phyloP scores from a whole-genome alignment of 75 land plant genomes.

The Pinus taeda region DNA sequence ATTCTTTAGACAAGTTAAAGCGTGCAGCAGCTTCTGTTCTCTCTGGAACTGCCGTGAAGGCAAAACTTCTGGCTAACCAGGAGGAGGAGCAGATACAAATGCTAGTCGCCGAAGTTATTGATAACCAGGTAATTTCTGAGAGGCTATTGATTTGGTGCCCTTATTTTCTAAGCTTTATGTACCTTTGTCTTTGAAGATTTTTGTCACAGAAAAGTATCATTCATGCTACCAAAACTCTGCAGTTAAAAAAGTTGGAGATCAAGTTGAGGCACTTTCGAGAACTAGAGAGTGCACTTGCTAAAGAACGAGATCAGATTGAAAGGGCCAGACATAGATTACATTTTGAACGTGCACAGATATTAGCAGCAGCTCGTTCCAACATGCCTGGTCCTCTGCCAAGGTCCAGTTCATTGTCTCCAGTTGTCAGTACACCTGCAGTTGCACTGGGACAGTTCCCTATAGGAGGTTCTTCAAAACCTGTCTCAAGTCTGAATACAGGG shows the following conservation, averaged over 20 bases:
- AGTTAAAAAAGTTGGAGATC: slow-evolving; percentile 81
- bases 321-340: slow-evolving; percentile 67
- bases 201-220: background rate
- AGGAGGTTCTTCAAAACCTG: slow-evolving; percentile 6
- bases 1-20: slow-evolving; percentile 41
- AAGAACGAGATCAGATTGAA: slow-evolving; percentile 70
- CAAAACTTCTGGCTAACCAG: slow-evolving; percentile 84
- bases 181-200: background rate
- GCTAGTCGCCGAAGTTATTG: slow-evolving; percentile 58
- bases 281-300: slow-evolving; percentile 52
- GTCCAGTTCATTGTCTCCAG: background rate
- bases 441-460: background rate
- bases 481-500: background rate
- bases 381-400: slow-evolving; percentile 27
- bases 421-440: background rate
- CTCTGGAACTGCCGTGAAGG: slow-evolving; percentile 94
- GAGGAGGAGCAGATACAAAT: slow-evolving; percentile 88
- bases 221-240: slow-evolving; percentile 21
- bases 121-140: slow-evolving; percentile 69
- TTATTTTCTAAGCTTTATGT: background rate
- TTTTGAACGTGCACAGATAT: slow-evolving; percentile 72
- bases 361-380: slow-evolving; percentile 60
- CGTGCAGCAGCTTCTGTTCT: slow-evolving; percentile 76
- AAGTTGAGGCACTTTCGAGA: slow-evolving; percentile 74
- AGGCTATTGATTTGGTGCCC: background rate